Percentiles rank a stretch among this genome's conserved stretches.
phyloP scores from a whole-genome alignment of 495 filamentous ascomycete genomes.

The Talaromyces borbonicus region DNA sequence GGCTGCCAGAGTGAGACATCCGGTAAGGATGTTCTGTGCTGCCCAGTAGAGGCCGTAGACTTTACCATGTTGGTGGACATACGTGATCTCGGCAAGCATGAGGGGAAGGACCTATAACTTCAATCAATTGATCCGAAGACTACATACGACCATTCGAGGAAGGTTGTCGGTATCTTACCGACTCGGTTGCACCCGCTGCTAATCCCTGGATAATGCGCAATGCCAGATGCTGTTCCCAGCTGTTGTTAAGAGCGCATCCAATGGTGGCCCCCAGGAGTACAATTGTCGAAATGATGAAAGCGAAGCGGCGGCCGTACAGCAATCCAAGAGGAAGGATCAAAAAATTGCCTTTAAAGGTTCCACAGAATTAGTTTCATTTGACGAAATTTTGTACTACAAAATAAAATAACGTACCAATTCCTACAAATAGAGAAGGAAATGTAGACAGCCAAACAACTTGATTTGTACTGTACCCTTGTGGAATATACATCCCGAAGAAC shows the following conservation, averaged over 20 bases:
- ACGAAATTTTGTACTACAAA: background rate
- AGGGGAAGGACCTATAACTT: conserved; percentile 24
- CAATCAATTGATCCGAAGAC: too few relatives aligned
- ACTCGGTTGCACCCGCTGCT: conserved; percentile 26
- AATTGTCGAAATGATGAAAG: conserved; percentile 14
- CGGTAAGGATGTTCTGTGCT: conserved; percentile 24
- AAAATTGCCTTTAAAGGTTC: conserved; percentile 19
- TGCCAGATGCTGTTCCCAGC: conserved; percentile 22
- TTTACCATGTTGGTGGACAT: conserved; percentile 22
- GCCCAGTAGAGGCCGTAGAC: conserved; percentile 26
- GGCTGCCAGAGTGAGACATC: conserved; percentile 19
- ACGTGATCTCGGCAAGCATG: conserved; percentile 25
- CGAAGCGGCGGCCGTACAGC: conserved; percentile 19
- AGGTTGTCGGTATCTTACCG: too few relatives aligned
- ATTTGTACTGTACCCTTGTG: conserved; percentile 16
- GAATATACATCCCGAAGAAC: conserved; percentile 21
- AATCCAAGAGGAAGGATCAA: conserved; percentile 23
- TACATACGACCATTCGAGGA: too few relatives aligned
- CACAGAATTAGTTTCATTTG: background rate
- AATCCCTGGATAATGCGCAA: conserved; percentile 25
- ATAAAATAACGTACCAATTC: conserved; percentile 16
- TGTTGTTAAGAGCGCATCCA: conserved; percentile 20
- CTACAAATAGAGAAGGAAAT: conserved; percentile 24
- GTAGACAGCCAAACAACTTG: conserved; percentile 24
- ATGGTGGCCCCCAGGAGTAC: conserved; percentile 18